Evolutionary conservation across 768 basidiomycete genomes (phyloP).

Genomic region (Boletus tylopilopsis): DNA sequence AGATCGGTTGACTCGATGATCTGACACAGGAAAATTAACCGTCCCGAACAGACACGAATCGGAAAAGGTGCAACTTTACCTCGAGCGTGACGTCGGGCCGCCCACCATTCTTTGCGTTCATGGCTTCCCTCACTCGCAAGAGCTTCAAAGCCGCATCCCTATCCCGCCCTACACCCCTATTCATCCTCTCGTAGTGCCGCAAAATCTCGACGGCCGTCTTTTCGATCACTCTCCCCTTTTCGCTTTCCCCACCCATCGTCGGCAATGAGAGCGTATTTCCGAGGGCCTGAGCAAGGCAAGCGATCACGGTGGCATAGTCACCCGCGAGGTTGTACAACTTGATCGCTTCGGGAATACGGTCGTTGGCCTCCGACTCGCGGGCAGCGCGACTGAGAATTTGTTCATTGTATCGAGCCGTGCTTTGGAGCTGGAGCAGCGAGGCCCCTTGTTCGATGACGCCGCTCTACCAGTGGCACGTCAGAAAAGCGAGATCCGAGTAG

Average conservation of each 20-base stretch:
- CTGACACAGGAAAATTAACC: slow-evolving; percentile 34
- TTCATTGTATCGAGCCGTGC: slow-evolving; percentile 67
- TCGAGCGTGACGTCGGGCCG: slow-evolving; percentile 76
- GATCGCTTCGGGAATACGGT: slow-evolving; percentile 86
- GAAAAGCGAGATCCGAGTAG: background rate
- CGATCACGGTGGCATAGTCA: slow-evolving; percentile 83
- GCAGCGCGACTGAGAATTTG: slow-evolving; percentile 85
- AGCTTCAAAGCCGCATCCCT: slow-evolving; percentile 72
- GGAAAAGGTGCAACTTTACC: slow-evolving; percentile 42
- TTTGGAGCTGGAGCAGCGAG: slow-evolving; percentile 66
- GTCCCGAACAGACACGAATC: background rate
- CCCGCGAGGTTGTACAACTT: slow-evolving; percentile 94
- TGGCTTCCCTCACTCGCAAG: slow-evolving; percentile 76
- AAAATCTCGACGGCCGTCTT: slow-evolving; percentile 75
- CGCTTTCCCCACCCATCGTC: slow-evolving; percentile 41
- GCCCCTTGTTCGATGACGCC: slow-evolving; percentile 87
- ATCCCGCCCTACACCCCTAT: slow-evolving; percentile 66
- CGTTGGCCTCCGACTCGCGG: slow-evolving; percentile 74
- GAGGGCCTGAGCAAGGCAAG: slow-evolving; percentile 82
- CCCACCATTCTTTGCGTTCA: slow-evolving; percentile 69
- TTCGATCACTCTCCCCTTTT: slow-evolving; percentile 66
- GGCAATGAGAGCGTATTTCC: slow-evolving; percentile 78
- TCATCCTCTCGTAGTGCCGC: slow-evolving; percentile 75
- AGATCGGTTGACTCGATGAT: slow-evolving; percentile 85
- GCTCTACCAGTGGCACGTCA: slow-evolving; percentile 42